Percentiles rank a stretch among this genome's conserved stretches.
phyloP scores from a whole-genome alignment of 805 yeast genomes.

The Candida tallmaniae region DNA sequence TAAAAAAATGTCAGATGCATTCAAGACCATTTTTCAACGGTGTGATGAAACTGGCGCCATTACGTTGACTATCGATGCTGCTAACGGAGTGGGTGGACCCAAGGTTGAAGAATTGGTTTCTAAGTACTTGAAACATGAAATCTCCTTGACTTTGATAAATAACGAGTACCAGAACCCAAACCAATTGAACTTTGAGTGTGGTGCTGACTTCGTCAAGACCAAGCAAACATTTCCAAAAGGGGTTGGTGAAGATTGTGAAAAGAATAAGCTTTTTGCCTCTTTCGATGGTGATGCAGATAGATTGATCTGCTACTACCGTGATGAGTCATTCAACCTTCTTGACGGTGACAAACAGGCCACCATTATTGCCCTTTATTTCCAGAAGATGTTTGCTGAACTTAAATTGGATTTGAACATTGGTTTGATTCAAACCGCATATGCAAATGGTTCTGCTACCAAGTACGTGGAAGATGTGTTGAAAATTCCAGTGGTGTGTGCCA shows the following conservation, averaged over 20 bases:
- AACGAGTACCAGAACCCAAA: conserved; percentile 49
- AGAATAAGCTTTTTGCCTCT: conserved; percentile 61
- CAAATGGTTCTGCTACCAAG: conserved; percentile 86
- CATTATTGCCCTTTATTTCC: conserved; percentile 66
- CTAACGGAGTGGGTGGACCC: conserved; percentile 96
- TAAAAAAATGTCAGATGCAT: conserved; percentile 52
- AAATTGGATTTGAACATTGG: conserved; percentile 54
- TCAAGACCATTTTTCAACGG: conserved; percentile 38
- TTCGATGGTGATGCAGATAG: conserved; percentile 98
- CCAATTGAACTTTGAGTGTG: conserved; percentile 72
- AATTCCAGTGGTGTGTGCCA: conserved; percentile 80
- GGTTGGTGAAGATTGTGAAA: conserved; percentile 33
- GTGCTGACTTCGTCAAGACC: conserved; percentile 95
- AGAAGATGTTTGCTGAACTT: conserved; percentile 44
- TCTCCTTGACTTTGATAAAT: conserved; percentile 49
- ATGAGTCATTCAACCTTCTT: conserved; percentile 47
- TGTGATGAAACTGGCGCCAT: conserved; percentile 23
- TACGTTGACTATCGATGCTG: conserved; percentile 73
- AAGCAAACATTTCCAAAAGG: conserved; percentile 73
- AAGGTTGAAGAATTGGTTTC: conserved; percentile 50
- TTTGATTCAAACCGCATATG: conserved; percentile 96
- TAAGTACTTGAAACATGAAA: conserved; percentile 31
- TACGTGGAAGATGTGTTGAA: conserved; percentile 58
- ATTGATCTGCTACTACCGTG: conserved; percentile 71
- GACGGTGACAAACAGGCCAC: conserved; percentile 96